phyloP scores from a whole-genome alignment of 495 filamentous ascomycete species.

The Apiosordaria backusii region DNA sequence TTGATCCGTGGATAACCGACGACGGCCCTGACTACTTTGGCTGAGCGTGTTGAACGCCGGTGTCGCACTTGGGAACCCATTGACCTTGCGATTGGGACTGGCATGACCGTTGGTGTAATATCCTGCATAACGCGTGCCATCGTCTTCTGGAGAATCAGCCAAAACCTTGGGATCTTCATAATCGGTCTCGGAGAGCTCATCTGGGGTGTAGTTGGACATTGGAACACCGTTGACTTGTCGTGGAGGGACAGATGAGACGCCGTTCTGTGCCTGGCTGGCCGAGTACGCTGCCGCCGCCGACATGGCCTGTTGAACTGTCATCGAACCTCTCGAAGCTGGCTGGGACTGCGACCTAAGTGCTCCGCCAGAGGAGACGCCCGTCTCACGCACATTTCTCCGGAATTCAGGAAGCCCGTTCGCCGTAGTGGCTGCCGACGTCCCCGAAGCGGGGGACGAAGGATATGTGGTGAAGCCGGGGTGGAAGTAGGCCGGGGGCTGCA shows the following conservation, averaged over 20 bases:
- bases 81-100: slow-evolving; percentile 33
- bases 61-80: slow-evolving; percentile 35
- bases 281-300: slow-evolving; percentile 19
- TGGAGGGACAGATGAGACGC: slow-evolving; percentile 29
- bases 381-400: slow-evolving; percentile 47
- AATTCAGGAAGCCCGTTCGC: slow-evolving; percentile 40
- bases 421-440: slow-evolving; percentile 34
- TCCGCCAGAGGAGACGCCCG: slow-evolving; percentile 38
- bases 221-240: slow-evolving; percentile 41
- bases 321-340: slow-evolving; percentile 47
- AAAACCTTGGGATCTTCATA: slow-evolving; percentile 35
- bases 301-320: slow-evolving; percentile 20
- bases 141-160: slow-evolving; percentile 42
- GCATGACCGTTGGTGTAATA: slow-evolving; percentile 40
- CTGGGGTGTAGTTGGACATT: slow-evolving; percentile 48
- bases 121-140: slow-evolving; percentile 35
- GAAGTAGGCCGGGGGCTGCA: slow-evolving; percentile 28
- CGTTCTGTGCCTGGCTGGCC: slow-evolving; percentile 30
- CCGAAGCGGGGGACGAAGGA: slow-evolving; percentile 46
- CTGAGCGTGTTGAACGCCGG: slow-evolving; percentile 44
- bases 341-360: slow-evolving; percentile 55
- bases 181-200: slow-evolving; percentile 40
- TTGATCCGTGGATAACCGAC: slow-evolving; percentile 49
- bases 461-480: slow-evolving; percentile 41
- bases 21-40: slow-evolving; percentile 34